Conservation (phyloP, 768 basidiomycete genomes). For the Agrocybe pediades region DNA sequence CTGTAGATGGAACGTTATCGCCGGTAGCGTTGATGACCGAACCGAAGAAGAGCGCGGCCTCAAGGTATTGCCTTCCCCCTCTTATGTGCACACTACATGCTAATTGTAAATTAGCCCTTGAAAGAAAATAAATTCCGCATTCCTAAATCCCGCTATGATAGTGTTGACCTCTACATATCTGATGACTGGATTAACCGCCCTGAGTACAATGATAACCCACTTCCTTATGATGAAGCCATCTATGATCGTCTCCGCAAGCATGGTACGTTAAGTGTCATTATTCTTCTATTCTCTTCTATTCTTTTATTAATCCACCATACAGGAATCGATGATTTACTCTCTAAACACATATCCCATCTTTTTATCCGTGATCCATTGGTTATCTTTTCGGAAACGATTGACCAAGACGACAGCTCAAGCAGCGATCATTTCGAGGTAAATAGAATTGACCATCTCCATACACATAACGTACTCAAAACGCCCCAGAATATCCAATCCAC, state of each 20-base stretch:
- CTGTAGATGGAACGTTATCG: conserved; percentile 98
- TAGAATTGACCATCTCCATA: background rate
- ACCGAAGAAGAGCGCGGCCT: conserved; percentile 93
- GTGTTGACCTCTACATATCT: conserved; percentile 92
- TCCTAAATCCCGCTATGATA: conserved; percentile 97
- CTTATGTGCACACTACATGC: background rate
- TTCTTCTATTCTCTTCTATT: background rate
- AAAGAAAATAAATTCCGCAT: conserved; percentile 75
- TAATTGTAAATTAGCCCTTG: conserved; percentile 57
- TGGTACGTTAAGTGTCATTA: conserved; percentile 49
- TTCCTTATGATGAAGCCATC: conserved; percentile 78
- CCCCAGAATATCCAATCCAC: conserved; percentile 95
- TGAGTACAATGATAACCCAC: conserved; percentile 88
- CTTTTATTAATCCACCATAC: background rate
- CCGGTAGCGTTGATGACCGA: conserved; percentile 97
- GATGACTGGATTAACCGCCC: conserved; percentile 84
- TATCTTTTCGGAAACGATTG: conserved; percentile 89
- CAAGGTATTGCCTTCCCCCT: conserved; percentile 50
- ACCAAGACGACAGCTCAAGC: conserved; percentile 86
- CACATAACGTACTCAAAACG: background rate
- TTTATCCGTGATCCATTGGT: conserved; percentile 98
- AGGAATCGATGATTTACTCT: conserved; percentile 87
- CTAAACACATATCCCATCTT: conserved; percentile 91
- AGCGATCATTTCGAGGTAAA: conserved; percentile 95
- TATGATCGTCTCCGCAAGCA: conserved; percentile 72